Evolutionary conservation across 768 basidiomycete genomes (phyloP).

Genomic region (Glaciozyma martinii): DNA sequence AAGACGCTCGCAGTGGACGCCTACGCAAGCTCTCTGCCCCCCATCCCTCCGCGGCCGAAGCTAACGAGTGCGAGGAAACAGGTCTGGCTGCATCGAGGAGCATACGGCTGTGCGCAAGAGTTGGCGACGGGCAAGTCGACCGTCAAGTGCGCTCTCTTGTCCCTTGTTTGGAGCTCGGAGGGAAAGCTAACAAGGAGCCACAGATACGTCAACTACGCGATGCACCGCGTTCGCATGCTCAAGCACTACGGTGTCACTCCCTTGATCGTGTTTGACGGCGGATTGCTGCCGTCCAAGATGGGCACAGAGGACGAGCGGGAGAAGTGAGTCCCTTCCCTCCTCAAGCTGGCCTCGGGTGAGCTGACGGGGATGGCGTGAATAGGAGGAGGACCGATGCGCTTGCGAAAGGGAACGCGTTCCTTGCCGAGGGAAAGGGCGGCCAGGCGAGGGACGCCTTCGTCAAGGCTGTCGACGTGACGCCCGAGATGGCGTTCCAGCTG

Average conservation of each 20-base stretch:
- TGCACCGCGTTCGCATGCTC: slow-evolving; percentile 81
- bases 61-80: not conserved
- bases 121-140: slow-evolving; percentile 76
- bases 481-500: slow-evolving; percentile 92
- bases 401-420: slow-evolving; percentile 60
- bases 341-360: too few relatives aligned
- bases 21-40: slow-evolving; percentile 50
- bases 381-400: slow-evolving; percentile 67
- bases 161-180: not conserved
- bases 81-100: slow-evolving; percentile 51
- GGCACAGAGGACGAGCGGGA: slow-evolving; percentile 75
- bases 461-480: slow-evolving; percentile 89
- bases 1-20: slow-evolving; percentile 72
- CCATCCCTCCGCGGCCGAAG: not conserved
- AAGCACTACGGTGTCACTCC: slow-evolving; percentile 76
- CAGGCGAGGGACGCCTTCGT: slow-evolving; percentile 82
- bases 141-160: slow-evolving; percentile 50
- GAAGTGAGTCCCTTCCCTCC: slow-evolving; percentile 37
- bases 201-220: slow-evolving; percentile 93
- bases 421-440: slow-evolving; percentile 64
- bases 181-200: not conserved
- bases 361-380: not conserved
- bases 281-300: slow-evolving; percentile 86
- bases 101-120: slow-evolving; percentile 81
- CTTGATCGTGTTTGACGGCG: slow-evolving; percentile 92